Percentiles rank a stretch among this genome's conserved stretches.
Conservation (phyloP, 805 yeast species). For the Lipomyces kockii region DNA sequence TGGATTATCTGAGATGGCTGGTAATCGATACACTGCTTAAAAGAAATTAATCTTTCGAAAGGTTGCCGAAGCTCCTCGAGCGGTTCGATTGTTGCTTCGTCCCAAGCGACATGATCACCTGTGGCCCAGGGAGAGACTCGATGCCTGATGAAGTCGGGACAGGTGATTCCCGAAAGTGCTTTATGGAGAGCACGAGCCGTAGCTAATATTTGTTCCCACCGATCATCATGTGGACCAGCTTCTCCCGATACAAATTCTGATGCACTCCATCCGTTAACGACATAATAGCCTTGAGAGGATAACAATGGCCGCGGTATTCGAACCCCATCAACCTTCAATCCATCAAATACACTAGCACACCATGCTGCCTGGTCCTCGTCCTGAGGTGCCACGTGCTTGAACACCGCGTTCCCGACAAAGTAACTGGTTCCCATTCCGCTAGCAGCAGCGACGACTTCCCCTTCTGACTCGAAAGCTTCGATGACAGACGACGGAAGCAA, state of each 20-base stretch:
- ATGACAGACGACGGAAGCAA: not conserved
- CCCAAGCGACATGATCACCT: conserved; percentile 6
- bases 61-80: conserved; percentile 1
- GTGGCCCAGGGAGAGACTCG: conserved; percentile 6
- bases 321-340: conserved; percentile 1
- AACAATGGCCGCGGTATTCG: conserved; percentile 5
- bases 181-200: not conserved
- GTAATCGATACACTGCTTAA: not conserved
- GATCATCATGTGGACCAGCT: not conserved
- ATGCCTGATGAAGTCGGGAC: conserved; percentile 4
- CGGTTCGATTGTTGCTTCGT: conserved; percentile 1
- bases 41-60: not conserved
- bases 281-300: not conserved
- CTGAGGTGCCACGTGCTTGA: conserved; percentile 3
- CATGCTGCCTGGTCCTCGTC: not conserved
- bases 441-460: not conserved
- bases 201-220: conserved; percentile 1
- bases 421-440: conserved; percentile 5
- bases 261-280: conserved; percentile 2
- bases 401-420: conserved; percentile 1
- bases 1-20: conserved; percentile 1
- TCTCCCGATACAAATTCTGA: conserved; percentile 1
- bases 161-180: not conserved
- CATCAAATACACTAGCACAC: conserved; percentile 5
- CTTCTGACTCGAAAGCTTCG: not conserved